Base-by-base conservation (phyloP, 495 filamentous ascomycete species). In the Monascus purpureus region DNA sequence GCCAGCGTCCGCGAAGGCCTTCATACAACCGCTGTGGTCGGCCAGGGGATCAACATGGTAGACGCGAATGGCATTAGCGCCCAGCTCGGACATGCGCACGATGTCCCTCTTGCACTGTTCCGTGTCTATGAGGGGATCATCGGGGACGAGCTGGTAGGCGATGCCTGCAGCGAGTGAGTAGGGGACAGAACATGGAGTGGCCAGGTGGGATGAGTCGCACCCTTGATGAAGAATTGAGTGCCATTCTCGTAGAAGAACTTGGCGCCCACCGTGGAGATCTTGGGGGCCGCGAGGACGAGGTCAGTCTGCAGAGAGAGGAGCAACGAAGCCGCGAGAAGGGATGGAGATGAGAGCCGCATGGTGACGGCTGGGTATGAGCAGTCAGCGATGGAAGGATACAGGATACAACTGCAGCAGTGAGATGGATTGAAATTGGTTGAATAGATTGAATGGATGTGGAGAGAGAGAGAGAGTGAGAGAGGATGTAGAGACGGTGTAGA, bases 171-270 rank as follows among this genome's bases (percentile, higher is more conserved):
- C 1, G 12, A 31, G 25, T 42, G 12, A 36, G 39, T 43, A n/a
- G n/a, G n/a, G n/a, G n/a, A n/a, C n/a, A n/a, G n/a, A n/a, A n/a
- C n/a, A n/a, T n/a, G n/a, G n/a, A n/a, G n/a, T n/a, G n/a, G n/a
- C n/a, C n/a, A n/a, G n/a, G n/a, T n/a, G n/a, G n/a, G 17, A 12
- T 14, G 32, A 13, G 3, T 19, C 42, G 33, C 59, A 77, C 83
- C 82, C 55, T 86, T 88, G 46, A 88, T 69, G 56, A 70, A 90
- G 56, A 76, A 92, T 49, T 87, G 82, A 11, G 71, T 63, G 34
- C 82, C 81, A 53, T 82, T 68, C 39, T 63, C 70, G 33, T 70
- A 74, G 59, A 87, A 90, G 63, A 92, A 83, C 54, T 90, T 92
- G 53, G 75, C 72, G n/a, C 83, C 83, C 17, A 78, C 72, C 13